Conservation (phyloP, 2,329 filamentous ascomycete genomes). For the Epichloe coenophiala region DNA sequence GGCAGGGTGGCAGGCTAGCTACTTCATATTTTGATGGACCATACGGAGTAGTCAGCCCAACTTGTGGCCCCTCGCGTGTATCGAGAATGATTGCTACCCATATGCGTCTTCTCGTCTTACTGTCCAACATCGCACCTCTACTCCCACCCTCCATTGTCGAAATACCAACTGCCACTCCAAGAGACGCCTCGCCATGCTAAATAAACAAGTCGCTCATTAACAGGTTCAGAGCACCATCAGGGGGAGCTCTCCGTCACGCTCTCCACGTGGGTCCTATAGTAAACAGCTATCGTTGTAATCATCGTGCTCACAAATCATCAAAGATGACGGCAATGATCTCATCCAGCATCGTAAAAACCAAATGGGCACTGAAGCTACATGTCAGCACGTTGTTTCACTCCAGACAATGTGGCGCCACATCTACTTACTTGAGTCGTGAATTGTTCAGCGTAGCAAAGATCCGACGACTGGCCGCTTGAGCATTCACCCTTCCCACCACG, state of each 20-base stretch:
- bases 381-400: background rate
- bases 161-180: background rate
- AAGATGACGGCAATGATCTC: conserved; percentile 56
- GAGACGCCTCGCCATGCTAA: conserved; percentile 4
- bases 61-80: no score
- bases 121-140: background rate
- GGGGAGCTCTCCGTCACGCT: background rate
- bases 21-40: no score
- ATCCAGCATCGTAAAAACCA: conserved; percentile 59
- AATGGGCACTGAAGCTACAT: conserved; percentile 38
- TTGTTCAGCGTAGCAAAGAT: conserved; percentile 91
- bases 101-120: background rate
- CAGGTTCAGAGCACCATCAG: background rate
- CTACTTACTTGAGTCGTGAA: conserved; percentile 64
- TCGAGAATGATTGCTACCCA: no score
- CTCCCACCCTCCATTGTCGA: background rate
- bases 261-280: background rate
- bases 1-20: no score
- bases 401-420: background rate
- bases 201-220: background rate
- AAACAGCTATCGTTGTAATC: background rate
- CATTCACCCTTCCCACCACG: conserved; percentile 86
- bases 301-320: conserved; percentile 20
- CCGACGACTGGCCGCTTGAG: conserved; percentile 75
- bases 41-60: no score